These are phyloP conservation scores for Potentilla sterilis DNA, from an alignment of 306 rosid species.

Conservation along the genomic window DNA sequence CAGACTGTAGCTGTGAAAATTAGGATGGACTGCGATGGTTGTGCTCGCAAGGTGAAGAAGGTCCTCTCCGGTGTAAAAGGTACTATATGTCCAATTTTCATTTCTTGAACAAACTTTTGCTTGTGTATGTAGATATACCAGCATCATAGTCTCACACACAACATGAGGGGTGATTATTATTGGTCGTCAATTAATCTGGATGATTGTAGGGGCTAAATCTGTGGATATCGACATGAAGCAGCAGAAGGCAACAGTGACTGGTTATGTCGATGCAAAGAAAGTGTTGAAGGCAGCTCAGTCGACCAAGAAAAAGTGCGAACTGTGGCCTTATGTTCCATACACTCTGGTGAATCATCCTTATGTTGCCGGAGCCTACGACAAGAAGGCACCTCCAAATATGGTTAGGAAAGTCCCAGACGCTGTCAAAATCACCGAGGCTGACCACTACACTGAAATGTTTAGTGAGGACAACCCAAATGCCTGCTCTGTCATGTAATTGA, in stretches of 20 bases:
- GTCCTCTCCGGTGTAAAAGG: constrained; percentile 90
- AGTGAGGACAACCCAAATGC: constrained; percentile 92
- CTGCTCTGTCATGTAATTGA: constrained; percentile 65
- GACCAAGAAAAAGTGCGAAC: constrained; percentile 88
- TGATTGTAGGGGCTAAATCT: constrained; percentile 62
- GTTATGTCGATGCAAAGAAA: constrained; percentile 81
- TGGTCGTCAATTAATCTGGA: background rate
- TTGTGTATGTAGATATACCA: background rate
- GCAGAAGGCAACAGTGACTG: constrained; percentile 91
- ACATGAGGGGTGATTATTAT: background rate
- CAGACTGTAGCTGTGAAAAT: constrained; percentile 82
- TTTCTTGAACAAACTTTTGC: background rate
- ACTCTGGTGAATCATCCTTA: constrained; percentile 75
- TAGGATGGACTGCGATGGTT: constrained; percentile 97
- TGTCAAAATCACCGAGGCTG: constrained; percentile 47
- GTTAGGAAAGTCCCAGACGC: constrained; percentile 65
- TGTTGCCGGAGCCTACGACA: constrained; percentile 74
- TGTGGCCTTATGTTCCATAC: constrained; percentile 95
- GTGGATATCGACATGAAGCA: constrained; percentile 90
- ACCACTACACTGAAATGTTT: constrained; percentile 50
- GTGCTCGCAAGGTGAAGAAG: constrained; percentile 80
- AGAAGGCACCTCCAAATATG: constrained; percentile 98
- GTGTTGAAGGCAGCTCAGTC: constrained; percentile 90
- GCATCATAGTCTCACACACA: background rate
- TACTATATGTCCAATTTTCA: constrained; percentile 5